Evolutionary conservation across 2,329 filamentous ascomycete genomes (phyloP).

Genomic region (Fusarium nurragi): DNA sequence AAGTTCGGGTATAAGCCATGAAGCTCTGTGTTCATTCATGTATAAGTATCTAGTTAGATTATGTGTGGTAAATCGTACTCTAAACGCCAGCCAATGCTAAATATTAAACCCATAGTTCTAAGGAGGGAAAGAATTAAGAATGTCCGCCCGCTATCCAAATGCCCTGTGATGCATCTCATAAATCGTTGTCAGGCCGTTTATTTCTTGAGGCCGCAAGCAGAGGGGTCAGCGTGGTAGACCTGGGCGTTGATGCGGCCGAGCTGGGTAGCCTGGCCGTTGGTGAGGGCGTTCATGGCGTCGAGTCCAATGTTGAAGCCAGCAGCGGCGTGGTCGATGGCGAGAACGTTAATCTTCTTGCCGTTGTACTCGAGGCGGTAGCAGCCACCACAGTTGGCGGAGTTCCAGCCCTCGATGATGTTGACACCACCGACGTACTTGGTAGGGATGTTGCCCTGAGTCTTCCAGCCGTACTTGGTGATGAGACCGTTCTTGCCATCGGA

Average conservation of each 20-base stretch:
- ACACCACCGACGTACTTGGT: slow-evolving; percentile 66
- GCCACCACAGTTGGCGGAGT: slow-evolving; percentile 65
- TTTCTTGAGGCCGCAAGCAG: slow-evolving; percentile 55
- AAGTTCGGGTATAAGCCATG: slow-evolving; percentile 1
- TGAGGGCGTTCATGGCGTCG: slow-evolving; percentile 64
- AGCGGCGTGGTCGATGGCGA: slow-evolving; percentile 63
- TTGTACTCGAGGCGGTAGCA: slow-evolving; percentile 67
- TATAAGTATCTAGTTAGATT: slow-evolving; percentile 37
- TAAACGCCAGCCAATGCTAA: slow-evolving; percentile 41
- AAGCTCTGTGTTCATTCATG: slow-evolving; percentile 32
- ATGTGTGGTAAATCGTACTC: slow-evolving; percentile 34
- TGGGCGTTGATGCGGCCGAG: slow-evolving; percentile 64
- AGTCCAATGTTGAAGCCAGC: slow-evolving; percentile 67
- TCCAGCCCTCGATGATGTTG: slow-evolving; percentile 63
- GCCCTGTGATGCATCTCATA: slow-evolving; percentile 22
- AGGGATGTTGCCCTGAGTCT: slow-evolving; percentile 61
- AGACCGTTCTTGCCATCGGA: slow-evolving; percentile 75
- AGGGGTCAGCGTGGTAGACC: slow-evolving; percentile 55
- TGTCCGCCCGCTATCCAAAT: slow-evolving; percentile 15
- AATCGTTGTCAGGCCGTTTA: slow-evolving; percentile 20
- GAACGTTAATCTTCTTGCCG: slow-evolving; percentile 61
- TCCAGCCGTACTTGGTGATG: slow-evolving; percentile 68
- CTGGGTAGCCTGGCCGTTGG: slow-evolving; percentile 58
- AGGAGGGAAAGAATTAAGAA: slow-evolving; percentile 37
- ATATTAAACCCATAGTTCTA: slow-evolving; percentile 40